Percentiles rank a stretch among this genome's conserved stretches.
phyloP scores from a whole-genome alignment of 2,329 filamentous ascomycete species.

The Apiospora pterosperma region DNA sequence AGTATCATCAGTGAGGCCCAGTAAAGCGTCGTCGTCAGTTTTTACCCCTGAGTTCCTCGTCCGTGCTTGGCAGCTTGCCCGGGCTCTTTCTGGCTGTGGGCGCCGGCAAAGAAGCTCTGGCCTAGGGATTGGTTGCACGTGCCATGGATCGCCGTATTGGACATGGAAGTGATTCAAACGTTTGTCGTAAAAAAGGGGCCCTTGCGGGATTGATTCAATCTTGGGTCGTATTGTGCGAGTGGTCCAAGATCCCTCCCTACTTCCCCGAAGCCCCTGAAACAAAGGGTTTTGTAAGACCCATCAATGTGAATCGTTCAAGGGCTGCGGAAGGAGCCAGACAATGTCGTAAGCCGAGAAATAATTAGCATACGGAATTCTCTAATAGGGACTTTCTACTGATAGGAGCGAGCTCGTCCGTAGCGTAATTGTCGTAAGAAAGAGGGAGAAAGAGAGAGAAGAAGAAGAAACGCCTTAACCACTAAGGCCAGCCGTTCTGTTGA shows the following conservation, averaged over 20 bases:
- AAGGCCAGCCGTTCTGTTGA: background rate
- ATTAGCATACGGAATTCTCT: background rate
- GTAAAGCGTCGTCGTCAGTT: background rate
- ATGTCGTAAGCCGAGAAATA: background rate
- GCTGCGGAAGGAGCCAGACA: background rate
- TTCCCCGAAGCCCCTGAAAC: constrained; percentile 1
- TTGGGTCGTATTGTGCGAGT: background rate
- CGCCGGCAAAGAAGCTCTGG: background rate
- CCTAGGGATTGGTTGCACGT: background rate
- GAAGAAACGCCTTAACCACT: background rate
- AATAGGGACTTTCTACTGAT: no score
- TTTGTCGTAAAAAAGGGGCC: background rate
- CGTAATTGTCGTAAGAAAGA: background rate
- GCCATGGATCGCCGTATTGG: background rate
- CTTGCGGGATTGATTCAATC: background rate
- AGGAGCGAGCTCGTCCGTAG: background rate
- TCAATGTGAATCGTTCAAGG: constrained; percentile 3
- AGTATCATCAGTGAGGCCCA: background rate
- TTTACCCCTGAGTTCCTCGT: background rate
- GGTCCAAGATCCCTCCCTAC: background rate
- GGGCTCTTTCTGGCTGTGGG: no score
- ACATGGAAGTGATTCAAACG: background rate
- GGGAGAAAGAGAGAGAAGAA: background rate
- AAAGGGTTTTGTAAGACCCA: constrained; percentile 4
- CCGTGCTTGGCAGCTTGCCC: background rate